Percentiles rank a stretch among this genome's conserved stretches.
Conservation (phyloP, 1,284 basidiomycete genomes). For the Marasmius oreades region DNA sequence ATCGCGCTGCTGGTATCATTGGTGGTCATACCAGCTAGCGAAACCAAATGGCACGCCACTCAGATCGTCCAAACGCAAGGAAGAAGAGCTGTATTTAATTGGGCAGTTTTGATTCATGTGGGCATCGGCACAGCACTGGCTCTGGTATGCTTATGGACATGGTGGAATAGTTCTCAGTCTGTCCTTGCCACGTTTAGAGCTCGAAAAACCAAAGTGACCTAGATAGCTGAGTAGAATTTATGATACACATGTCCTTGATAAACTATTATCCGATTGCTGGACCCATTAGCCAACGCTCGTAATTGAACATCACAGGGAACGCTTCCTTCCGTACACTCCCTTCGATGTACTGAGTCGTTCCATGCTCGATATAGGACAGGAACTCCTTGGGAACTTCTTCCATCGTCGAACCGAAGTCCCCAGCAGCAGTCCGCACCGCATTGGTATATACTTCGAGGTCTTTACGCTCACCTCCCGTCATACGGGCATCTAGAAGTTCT, state of each 20-base stretch:
- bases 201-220: background rate
- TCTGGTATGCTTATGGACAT: background rate
- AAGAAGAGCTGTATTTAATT: background rate
- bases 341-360: conserved; percentile 27
- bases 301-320: conserved; percentile 35
- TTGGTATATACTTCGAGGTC: conserved; percentile 53
- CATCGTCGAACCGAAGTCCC: conserved; percentile 34
- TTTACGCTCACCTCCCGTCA: conserved; percentile 42
- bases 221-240: no score
- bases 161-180: background rate
- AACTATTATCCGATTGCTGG: conserved; percentile 4
- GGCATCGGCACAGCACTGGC: background rate
- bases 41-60: conserved; percentile 2
- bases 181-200: background rate
- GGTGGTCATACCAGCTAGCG: conserved; percentile 23
- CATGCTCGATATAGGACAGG: conserved; percentile 37
- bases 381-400: conserved; percentile 41
- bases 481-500: conserved; percentile 55
- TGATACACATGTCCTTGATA: no score
- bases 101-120: background rate
- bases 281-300: conserved; percentile 35
- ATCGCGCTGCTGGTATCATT: conserved; percentile 28
- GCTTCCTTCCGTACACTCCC: conserved; percentile 26
- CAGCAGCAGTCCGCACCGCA: conserved; percentile 47
- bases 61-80: background rate